These are phyloP conservation scores for Oligophagozyma castellii DNA, from an alignment of 1,139 yeast species.

Conservation along the genomic window DNA sequence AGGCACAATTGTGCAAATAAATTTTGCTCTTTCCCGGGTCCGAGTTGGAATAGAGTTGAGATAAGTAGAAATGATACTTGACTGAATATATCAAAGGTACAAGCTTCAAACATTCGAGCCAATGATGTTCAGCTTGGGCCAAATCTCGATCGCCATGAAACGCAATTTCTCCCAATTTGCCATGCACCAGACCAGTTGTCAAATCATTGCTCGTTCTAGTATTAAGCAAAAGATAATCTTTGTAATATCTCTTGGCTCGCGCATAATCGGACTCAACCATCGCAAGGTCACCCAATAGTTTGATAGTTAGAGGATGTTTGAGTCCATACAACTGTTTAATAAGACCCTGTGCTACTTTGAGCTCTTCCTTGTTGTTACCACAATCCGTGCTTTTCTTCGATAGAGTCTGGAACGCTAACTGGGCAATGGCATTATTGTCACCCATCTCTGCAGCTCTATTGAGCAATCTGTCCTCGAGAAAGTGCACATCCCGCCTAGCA, in stretches of 20 bases:
- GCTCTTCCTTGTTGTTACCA: slow-evolving; percentile 31
- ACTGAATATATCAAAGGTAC: slow-evolving; percentile 48
- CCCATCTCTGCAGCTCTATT: slow-evolving; percentile 80
- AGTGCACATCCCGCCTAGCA: slow-evolving; percentile 39
- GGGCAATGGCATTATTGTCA: slow-evolving; percentile 63
- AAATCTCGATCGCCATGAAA: slow-evolving; percentile 40
- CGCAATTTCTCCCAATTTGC: slow-evolving; percentile 52
- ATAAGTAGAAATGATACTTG: slow-evolving; percentile 66
- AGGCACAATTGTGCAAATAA: slow-evolving; percentile 65
- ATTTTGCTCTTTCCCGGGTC: slow-evolving; percentile 48
- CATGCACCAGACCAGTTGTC: slow-evolving; percentile 59
- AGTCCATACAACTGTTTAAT: slow-evolving; percentile 46
- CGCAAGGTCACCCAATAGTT: slow-evolving; percentile 63
- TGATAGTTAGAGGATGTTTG: slow-evolving; percentile 54
- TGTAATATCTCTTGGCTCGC: slow-evolving; percentile 48
- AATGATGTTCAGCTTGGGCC: slow-evolving; percentile 37
- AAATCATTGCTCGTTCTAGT: slow-evolving; percentile 35
- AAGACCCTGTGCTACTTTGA: slow-evolving; percentile 45
- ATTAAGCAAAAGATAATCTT: slow-evolving; percentile 34
- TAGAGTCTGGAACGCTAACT: slow-evolving; percentile 52
- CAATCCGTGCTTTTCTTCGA: background rate
- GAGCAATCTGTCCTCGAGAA: slow-evolving; percentile 53
- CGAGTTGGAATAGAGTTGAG: slow-evolving; percentile 46
- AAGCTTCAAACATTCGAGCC: slow-evolving; percentile 44
- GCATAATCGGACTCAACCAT: slow-evolving; percentile 31